phyloP scores from a whole-genome alignment of 257 asterid genomes.

The Nicotiana tomentosiformis region DNA sequence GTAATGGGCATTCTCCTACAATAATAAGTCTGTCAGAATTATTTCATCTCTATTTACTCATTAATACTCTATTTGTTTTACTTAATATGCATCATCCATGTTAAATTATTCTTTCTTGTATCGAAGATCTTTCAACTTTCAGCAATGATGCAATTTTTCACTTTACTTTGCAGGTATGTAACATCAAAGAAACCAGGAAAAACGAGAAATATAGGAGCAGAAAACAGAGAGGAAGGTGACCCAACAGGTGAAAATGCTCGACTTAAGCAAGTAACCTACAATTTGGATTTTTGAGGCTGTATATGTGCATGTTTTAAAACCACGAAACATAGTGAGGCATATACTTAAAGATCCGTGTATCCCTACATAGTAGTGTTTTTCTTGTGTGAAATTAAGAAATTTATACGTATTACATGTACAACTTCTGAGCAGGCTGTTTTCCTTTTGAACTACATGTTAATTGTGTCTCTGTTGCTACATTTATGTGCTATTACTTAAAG shows the following conservation, averaged over 20 bases:
- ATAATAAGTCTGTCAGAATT: background rate
- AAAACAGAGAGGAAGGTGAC: background rate
- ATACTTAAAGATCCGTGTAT: background rate
- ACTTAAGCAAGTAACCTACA: background rate
- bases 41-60: background rate
- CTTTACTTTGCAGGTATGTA: background rate
- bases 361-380: background rate
- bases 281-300: background rate
- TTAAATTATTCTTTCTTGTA: background rate
- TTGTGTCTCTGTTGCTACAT: background rate
- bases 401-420: background rate
- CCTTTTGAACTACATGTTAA: background rate
- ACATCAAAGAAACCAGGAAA: background rate
- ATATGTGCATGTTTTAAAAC: background rate
- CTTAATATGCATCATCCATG: background rate
- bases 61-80: background rate
- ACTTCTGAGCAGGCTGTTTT: background rate
- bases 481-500: background rate
- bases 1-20: background rate
- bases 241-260: background rate
- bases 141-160: background rate
- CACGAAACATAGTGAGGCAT: background rate
- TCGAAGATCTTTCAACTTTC: background rate
- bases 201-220: background rate
- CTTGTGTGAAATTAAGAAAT: background rate